Evolutionary conservation across 345 rosid genomes (phyloP), one percentile per base, ranked within the genome.

Genomic region (Syzygium jambos): DNA sequence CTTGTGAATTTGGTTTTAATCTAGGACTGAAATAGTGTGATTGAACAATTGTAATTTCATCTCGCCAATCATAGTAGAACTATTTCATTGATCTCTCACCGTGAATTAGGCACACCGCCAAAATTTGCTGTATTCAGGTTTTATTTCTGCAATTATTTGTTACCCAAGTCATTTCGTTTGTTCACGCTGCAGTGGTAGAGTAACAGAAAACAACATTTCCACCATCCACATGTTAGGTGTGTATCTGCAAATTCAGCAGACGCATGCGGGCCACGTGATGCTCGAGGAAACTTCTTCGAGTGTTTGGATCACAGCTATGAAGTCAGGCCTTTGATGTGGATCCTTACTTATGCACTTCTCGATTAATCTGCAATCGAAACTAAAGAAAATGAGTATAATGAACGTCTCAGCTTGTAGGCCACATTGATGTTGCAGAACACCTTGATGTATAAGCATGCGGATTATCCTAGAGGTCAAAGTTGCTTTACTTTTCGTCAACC

Each of bases 211-310:
- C 46, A 0, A 68, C 2, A 34, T 68, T 68, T 68, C 19, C 52
- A 21, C 4, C 65, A 14, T 30, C 85, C 73, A n/a, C 51, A 30
- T 5, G 29, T 15, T 21, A 7, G 84, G 51, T 12, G 17, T 22
- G 49, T 73, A 57, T 4, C 25, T 11, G 55, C 21, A 68, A 86
- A 53, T 34, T 88, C 73, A 89, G 87, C 92, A 89, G 25, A 90
- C 90, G 57, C 91, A 92, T 19, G 85, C 89, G 21, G 53, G 88
- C 84, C 88, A 87, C 19, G 88, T 85, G 23, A 85, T 30, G 49
- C 11, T 15, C 7, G 34, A 49, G 5, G 85, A 90, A 52, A 89
- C 95, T 88, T 93, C 95, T 52, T 94, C 96, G 19, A 94, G 86
- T 21, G 80, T 91, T 7, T 25, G 41, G 80, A 94, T 93, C 51